Conservation (phyloP, 225 moss, liverwort and hornwort species). For the Takakia lepidozioides region DNA sequence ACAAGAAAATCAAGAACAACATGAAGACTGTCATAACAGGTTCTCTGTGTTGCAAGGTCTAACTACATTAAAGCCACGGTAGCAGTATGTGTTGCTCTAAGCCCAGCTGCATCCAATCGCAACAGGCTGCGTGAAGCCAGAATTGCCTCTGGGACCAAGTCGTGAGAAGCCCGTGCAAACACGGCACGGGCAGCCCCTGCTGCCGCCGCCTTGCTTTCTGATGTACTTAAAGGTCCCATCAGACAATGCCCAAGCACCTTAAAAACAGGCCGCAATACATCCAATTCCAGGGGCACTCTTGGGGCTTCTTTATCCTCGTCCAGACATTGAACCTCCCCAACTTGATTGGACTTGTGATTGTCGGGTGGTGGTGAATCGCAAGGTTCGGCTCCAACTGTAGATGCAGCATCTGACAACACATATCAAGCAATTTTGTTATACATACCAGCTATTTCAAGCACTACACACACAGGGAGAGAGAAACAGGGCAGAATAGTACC, state of each 20-base stretch:
- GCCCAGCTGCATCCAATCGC: constrained; percentile 25
- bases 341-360: constrained; percentile 11
- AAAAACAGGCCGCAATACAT: constrained; percentile 60
- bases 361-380: constrained; percentile 4
- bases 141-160: constrained; percentile 58
- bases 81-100: too few species aligned
- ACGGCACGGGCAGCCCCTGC: constrained; percentile 48
- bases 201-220: constrained; percentile 34
- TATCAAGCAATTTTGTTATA: not conserved
- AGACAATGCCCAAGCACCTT: constrained; percentile 78
- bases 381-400: too few species aligned
- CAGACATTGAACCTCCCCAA: constrained; percentile 23
- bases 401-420: too few species aligned
- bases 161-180: constrained; percentile 56
- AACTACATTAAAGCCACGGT: too few species aligned
- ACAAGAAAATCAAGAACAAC: too few species aligned
- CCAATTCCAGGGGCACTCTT: constrained; percentile 47
- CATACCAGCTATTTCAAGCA: not conserved
- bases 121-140: constrained; percentile 71
- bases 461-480: not conserved
- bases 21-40: too few species aligned
- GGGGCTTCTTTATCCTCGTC: constrained; percentile 26
- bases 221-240: constrained; percentile 40
- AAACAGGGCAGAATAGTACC: not conserved
- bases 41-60: too few species aligned